Base-by-base conservation (phyloP, 495 filamentous ascomycete genomes). In the Annulohypoxylon maeteangense region DNA sequence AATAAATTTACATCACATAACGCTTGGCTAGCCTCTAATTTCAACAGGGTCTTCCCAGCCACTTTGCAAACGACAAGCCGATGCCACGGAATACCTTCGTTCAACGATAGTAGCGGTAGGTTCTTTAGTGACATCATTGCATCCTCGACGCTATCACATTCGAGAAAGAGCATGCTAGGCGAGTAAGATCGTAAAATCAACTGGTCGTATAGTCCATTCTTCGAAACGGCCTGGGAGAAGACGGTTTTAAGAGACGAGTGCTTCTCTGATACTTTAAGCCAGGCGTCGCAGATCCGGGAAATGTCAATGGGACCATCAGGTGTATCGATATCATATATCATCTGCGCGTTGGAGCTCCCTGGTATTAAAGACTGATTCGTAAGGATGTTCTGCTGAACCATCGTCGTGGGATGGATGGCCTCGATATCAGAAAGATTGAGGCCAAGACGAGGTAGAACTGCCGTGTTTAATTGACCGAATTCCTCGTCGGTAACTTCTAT, bases 311-410 rank as follows among this genome's bases (percentile, higher is more conserved):
- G 69, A 14, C 75, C 75, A 34, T 77, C 80, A 40, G 63, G 56
- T 14, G 76, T 76, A 55, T 70, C 79, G 25, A 92, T 83, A 62
- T 90, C 86, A 65, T 88, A 90, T 0, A 89, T 89, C 53, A 84
- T 86, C 59, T 89, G 84, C 3, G 88, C 81, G 16, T 87, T 87
- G 69, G 90, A 92, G 47, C 87, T 81, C 5, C 85, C 86, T 12
- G 83, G 83, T 47, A 88, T 79, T 32, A 87, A 80, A 25, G 84
- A 79, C 10, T 86, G 87, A 55, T 87, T 88, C 36, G 91, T 84
- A 7, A 92, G 72, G 18, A 93, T 86, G 34, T 86, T 90, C 68
- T 91, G 85, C 68, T 93, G 91, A 74, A 90, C 88, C 1, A 86
- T 85, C 7, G 90, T 89, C 61, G 87, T 90, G 3, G 89, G 89